Evolutionary conservation across 2,329 filamentous ascomycete genomes (phyloP).

Genomic region (Amauroascus niger): DNA sequence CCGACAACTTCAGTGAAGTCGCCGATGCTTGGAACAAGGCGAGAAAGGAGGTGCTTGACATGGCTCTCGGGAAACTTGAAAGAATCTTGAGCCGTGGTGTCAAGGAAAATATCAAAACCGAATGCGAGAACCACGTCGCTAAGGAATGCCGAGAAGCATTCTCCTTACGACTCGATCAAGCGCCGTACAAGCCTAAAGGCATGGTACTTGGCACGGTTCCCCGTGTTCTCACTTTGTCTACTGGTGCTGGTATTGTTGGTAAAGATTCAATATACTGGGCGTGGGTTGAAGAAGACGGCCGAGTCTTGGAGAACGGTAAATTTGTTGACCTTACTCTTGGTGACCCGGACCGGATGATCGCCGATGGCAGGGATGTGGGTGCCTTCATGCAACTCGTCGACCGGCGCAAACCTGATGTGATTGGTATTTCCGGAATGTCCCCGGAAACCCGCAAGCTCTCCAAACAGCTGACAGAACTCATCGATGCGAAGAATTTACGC

Average conservation of each 20-base stretch:
- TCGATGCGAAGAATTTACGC: conserved; percentile 66
- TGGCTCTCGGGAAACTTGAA: conserved; percentile 72
- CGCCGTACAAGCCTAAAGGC: conserved; percentile 88
- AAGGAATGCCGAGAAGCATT: conserved; percentile 82
- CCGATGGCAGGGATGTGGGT: conserved; percentile 55
- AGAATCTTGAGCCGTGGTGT: conserved; percentile 79
- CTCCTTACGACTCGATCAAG: conserved; percentile 82
- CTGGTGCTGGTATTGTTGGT: conserved; percentile 66
- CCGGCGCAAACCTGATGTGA: conserved; percentile 74
- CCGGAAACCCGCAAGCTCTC: conserved; percentile 78
- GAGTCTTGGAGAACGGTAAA: conserved; percentile 79
- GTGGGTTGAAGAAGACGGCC: conserved; percentile 86
- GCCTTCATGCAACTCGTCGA: conserved; percentile 70
- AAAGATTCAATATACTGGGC: conserved; percentile 78
- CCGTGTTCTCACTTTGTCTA: conserved; percentile 76
- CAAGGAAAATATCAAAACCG: conserved; percentile 86
- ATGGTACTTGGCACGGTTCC: conserved; percentile 82
- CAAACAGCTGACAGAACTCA: conserved; percentile 67
- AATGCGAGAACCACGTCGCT: conserved; percentile 88
- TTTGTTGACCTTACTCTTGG: conserved; percentile 64
- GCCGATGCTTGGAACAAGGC: conserved; percentile 92
- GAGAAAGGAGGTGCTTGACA: conserved; percentile 71
- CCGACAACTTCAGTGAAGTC: conserved; percentile 88
- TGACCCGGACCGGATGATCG: conserved; percentile 55
- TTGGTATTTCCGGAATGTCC: conserved; percentile 80